Evolutionary conservation across 768 basidiomycete genomes (phyloP).

Genomic region (Clitopilus passeckerianus): DNA sequence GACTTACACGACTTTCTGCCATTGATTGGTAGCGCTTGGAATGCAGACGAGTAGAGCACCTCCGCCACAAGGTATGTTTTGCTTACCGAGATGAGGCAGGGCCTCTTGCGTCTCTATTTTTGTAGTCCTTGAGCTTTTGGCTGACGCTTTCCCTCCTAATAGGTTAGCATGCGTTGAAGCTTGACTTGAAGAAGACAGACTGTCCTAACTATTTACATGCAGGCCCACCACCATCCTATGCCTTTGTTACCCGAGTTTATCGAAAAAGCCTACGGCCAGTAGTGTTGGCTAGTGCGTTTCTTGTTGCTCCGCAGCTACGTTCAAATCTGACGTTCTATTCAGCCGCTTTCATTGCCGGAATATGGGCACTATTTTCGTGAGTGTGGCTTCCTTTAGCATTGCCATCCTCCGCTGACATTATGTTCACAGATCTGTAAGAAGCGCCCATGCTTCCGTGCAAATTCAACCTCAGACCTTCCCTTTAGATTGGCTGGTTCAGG

Average conservation of each 20-base stretch:
- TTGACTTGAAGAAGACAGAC: not conserved
- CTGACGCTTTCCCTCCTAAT: not conserved
- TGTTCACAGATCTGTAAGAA: slow-evolving; percentile 14
- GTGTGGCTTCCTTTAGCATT: slow-evolving; percentile 18
- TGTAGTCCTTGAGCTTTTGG: not conserved
- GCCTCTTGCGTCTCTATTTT: not conserved
- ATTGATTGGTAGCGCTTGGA: slow-evolving; percentile 1
- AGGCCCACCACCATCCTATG: slow-evolving; percentile 54
- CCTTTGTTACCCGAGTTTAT: slow-evolving; percentile 54
- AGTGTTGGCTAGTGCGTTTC: slow-evolving; percentile 37
- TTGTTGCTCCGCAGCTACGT: not conserved
- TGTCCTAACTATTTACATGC: not conserved
- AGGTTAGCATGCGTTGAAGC: not conserved
- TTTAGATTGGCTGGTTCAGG: slow-evolving; percentile 60
- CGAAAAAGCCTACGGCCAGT: slow-evolving; percentile 55
- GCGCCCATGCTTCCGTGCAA: slow-evolving; percentile 18
- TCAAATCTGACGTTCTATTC: slow-evolving; percentile 3
- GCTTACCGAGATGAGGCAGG: slow-evolving; percentile 14
- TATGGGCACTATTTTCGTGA: slow-evolving; percentile 65
- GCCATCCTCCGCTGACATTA: not conserved
- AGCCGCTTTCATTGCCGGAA: slow-evolving; percentile 41
- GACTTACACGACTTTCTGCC: slow-evolving; percentile 2
- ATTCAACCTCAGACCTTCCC: not conserved
- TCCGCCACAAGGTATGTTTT: slow-evolving; percentile 32
- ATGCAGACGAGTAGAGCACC: slow-evolving; percentile 32